Conservation (phyloP, 768 basidiomycete genomes). For the Sporobolomyces phaffii region DNA sequence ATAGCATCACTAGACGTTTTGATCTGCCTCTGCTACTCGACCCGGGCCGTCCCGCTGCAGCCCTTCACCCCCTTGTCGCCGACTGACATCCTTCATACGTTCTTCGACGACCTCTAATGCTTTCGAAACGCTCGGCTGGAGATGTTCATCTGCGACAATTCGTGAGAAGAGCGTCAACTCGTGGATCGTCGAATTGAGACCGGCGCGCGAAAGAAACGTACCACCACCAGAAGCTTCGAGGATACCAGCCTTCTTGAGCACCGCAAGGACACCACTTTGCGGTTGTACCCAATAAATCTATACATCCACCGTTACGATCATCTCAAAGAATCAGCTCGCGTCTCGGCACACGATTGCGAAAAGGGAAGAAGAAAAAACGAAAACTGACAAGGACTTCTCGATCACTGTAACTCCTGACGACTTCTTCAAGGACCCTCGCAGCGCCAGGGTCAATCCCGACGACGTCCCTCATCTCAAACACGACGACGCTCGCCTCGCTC, state of each 20-base stretch:
- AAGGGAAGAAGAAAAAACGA: background rate
- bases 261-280: background rate
- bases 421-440: slow-evolving; percentile 38
- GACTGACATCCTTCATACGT: slow-evolving; percentile 6
- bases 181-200: background rate
- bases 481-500: slow-evolving; percentile 36
- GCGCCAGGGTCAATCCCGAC: slow-evolving; percentile 78
- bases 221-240: slow-evolving; percentile 1
- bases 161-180: too few species aligned
- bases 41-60: background rate
- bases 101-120: slow-evolving; percentile 2
- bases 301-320: background rate
- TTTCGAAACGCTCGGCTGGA: slow-evolving; percentile 6
- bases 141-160: background rate
- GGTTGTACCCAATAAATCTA: slow-evolving; percentile 18
- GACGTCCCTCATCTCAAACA: slow-evolving; percentile 86
- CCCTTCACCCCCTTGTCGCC: background rate
- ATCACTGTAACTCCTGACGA: slow-evolving; percentile 31
- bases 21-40: background rate
- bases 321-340: too few species aligned
- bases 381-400: slow-evolving; percentile 26
- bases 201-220: background rate
- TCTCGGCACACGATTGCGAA: background rate
- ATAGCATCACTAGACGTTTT: too few species aligned
- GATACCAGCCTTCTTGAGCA: background rate